phyloP scores from a whole-genome alignment of 805 yeast species.

The Cyberlindnera euphorbiae region DNA sequence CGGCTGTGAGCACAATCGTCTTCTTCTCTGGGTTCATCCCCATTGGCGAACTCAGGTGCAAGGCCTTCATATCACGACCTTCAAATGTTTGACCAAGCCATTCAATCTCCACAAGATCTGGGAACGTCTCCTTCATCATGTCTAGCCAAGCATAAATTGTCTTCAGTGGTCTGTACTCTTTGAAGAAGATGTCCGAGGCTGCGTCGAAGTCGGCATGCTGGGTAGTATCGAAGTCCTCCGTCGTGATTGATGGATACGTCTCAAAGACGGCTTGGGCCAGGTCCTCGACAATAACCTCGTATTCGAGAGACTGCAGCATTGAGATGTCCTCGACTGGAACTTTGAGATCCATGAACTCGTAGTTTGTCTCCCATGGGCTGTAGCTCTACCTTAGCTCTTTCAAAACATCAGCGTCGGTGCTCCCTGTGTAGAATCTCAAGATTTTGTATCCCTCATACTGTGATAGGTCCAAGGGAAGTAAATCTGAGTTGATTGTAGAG shows the following conservation, averaged over 20 bases:
- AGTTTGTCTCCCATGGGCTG: constrained; percentile 48
- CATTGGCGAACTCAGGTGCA: constrained; percentile 53
- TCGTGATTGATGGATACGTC: constrained; percentile 38
- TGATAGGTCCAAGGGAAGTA: constrained; percentile 20
- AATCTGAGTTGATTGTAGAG: neutral
- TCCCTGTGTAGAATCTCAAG: constrained; percentile 10
- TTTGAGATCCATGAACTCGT: constrained; percentile 43
- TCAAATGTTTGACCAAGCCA: constrained; percentile 73
- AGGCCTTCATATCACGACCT: constrained; percentile 63
- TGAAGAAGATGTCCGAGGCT: constrained; percentile 56
- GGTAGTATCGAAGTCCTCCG: constrained; percentile 7
- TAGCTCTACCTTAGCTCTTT: constrained; percentile 11
- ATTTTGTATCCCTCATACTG: constrained; percentile 20
- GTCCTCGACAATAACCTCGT: constrained; percentile 46
- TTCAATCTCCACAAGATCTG: constrained; percentile 58
- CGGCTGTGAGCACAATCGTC: constrained; percentile 76
- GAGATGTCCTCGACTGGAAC: constrained; percentile 14
- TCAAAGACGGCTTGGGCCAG: constrained; percentile 53
- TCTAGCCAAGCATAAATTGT: constrained; percentile 73
- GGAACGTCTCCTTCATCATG: constrained; percentile 53
- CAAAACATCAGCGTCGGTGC: neutral
- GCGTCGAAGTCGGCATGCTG: constrained; percentile 11
- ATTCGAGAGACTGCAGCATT: neutral
- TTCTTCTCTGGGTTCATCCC: constrained; percentile 41
- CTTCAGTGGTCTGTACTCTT: constrained; percentile 60